Evolutionary conservation across 2,329 filamentous ascomycete species (phyloP), one percentile per base, ranked within the genome.

Genomic region (Exophiala spinifera): DNA sequence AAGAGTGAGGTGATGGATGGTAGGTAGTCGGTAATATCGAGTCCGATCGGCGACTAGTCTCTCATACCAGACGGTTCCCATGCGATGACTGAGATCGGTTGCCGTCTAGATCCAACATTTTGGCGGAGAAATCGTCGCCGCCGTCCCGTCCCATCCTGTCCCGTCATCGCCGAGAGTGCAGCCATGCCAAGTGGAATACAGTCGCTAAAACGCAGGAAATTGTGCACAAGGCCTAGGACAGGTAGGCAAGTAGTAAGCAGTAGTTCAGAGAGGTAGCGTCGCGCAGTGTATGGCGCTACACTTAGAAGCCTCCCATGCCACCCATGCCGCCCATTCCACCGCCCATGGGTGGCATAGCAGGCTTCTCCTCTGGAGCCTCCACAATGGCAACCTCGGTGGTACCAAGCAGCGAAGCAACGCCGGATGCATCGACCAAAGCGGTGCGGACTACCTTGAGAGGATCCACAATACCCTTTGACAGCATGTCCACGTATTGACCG

Each of bases 401-500:
- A 71, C 94, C 94, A 59, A 99, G 88, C 58, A 99, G 85, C 50
- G 92, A 97, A 50, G 94, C 94, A 67, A 99, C 94, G 76, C 94
- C 94, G 70, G 87, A 92, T 66, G 94, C 94, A 68, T 99, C 94
- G 68, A 91, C 83, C 56, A 99, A 86, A 69, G 90, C 92, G 61
- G 94, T 99, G 68, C 94, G 91, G 70, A 99, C 94, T 66, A 99
- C 94, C 88, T 99, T 99, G 82, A 99, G 88, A 63, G 94, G 94
- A 74, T 99, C 94, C 57, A 99, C 88, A 74, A 99, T 99, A 87
- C 94, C 94, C 64, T 90, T 84, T 61, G 83, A 74, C 70, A 99
- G 96, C 94, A 99, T 97, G 80, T 99, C 92, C 64, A 96, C 91
- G 77, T 96, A 99, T 80, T 97, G 89, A 75, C 92, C 91, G 81